These are phyloP conservation scores for Tylopilus sp. DNA, from an alignment of 768 basidiomycete genomes.

Conservation along the genomic window DNA sequence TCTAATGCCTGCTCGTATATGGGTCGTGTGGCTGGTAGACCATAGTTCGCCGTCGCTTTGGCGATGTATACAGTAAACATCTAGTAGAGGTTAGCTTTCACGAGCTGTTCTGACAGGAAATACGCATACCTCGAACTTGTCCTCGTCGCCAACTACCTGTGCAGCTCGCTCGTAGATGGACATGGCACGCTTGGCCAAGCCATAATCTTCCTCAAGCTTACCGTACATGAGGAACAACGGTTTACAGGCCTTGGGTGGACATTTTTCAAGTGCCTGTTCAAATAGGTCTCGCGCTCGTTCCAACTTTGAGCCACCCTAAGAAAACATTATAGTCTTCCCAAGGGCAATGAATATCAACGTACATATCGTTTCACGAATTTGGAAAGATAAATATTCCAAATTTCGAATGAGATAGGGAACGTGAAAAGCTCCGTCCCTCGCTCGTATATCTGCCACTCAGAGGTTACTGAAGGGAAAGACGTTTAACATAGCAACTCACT, in stretches of 20 bases:
- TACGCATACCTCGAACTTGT: constrained; percentile 84
- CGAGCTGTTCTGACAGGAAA: not conserved
- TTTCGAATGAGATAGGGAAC: constrained; percentile 96
- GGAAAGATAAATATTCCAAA: constrained; percentile 98
- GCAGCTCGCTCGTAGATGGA: constrained; percentile 92
- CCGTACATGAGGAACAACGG: constrained; percentile 95
- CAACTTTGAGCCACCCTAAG: constrained; percentile 85
- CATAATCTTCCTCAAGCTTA: constrained; percentile 92
- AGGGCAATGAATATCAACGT: constrained; percentile 30
- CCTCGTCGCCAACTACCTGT: constrained; percentile 78
- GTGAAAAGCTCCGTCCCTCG: constrained; percentile 96
- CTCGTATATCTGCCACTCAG: constrained; percentile 72
- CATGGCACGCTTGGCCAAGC: constrained; percentile 95
- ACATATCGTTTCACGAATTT: constrained; percentile 98
- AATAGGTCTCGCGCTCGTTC: constrained; percentile 97
- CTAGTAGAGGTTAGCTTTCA: constrained; percentile 37
- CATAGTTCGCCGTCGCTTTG: constrained; percentile 94
- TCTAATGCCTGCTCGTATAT: constrained; percentile 97
- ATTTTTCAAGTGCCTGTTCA: constrained; percentile 96
- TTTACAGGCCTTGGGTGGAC: constrained; percentile 92
- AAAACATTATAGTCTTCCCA: not conserved
- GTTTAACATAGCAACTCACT: constrained; percentile 49
- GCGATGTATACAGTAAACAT: constrained; percentile 98
- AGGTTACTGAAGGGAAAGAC: constrained; percentile 5
- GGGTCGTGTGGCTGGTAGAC: constrained; percentile 90